Conservation (phyloP, 352 stramenopile species). For the Globisporangium polare region DNA sequence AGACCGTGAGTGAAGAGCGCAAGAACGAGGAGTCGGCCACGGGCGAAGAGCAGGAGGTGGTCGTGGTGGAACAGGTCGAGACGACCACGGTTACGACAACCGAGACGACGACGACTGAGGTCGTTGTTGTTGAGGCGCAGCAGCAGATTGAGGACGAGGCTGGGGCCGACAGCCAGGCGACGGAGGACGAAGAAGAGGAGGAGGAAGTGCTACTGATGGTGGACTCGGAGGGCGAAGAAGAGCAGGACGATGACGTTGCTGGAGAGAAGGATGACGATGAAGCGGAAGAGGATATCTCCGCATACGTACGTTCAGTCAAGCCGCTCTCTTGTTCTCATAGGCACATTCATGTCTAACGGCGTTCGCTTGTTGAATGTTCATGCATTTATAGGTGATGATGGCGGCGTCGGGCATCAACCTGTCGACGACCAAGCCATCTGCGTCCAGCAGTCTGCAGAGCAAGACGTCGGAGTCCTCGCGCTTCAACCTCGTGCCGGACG, state of each 20-base stretch:
- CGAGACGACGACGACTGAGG: neutral
- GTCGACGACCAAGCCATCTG: constrained; percentile 13
- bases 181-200: constrained; percentile 26
- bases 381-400: constrained; percentile 24
- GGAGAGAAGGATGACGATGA: constrained; percentile 24
- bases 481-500: constrained; percentile 39
- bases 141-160: constrained; percentile 10
- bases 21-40: neutral
- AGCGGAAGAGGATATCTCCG: constrained; percentile 43
- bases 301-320: constrained; percentile 22
- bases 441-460: neutral
- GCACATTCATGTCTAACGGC: too few species aligned
- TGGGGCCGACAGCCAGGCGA: neutral
- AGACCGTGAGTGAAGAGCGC: constrained; percentile 1
- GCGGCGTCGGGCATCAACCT: constrained; percentile 44
- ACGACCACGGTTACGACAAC: too few species aligned
- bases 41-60: neutral
- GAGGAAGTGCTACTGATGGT: constrained; percentile 47
- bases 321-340: too few species aligned
- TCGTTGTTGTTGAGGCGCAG: too few species aligned
- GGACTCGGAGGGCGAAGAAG: constrained; percentile 38
- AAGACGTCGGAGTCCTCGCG: neutral
- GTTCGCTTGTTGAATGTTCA: too few species aligned
- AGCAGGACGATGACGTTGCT: constrained; percentile 19
- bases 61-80: too few species aligned